Evolutionary conservation across 805 yeast genomes (phyloP).

Genomic region (Yarrowia porcina): DNA sequence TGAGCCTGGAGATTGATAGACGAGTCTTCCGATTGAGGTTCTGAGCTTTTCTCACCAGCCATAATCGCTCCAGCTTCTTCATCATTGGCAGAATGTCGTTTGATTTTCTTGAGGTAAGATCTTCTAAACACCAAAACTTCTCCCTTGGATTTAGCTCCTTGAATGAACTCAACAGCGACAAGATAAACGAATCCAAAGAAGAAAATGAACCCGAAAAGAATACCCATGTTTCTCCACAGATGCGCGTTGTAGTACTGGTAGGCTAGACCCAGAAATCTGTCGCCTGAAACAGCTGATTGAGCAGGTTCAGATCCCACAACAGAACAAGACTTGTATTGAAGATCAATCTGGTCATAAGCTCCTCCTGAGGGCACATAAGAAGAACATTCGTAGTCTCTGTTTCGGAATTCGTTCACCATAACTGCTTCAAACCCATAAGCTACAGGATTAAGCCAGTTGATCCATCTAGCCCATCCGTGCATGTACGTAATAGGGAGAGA

Average conservation of each 20-base stretch:
- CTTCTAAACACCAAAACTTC: not conserved
- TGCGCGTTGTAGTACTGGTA: constrained; percentile 13
- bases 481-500: constrained; percentile 45
- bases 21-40: not conserved
- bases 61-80: not conserved
- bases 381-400: constrained; percentile 29
- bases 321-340: not conserved
- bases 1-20: not conserved
- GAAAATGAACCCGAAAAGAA: not conserved
- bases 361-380: not conserved
- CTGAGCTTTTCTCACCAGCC: not conserved
- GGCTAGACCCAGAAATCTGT: not conserved
- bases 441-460: constrained; percentile 46
- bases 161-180: not conserved
- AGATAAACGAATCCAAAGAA: not conserved
- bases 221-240: constrained; percentile 1
- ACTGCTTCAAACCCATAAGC: constrained; percentile 47
- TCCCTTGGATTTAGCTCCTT: not conserved
- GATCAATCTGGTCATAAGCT: not conserved
- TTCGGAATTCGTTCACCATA: constrained; percentile 47
- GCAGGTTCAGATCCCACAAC: not conserved
- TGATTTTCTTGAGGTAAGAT: constrained; percentile 44
- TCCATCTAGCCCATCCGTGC: constrained; percentile 54
- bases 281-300: not conserved
- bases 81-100: constrained; percentile 26